These are phyloP conservation scores for Stramenopiles sp. DNA, from an alignment of 352 stramenopile genomes.

Conservation along the genomic window DNA sequence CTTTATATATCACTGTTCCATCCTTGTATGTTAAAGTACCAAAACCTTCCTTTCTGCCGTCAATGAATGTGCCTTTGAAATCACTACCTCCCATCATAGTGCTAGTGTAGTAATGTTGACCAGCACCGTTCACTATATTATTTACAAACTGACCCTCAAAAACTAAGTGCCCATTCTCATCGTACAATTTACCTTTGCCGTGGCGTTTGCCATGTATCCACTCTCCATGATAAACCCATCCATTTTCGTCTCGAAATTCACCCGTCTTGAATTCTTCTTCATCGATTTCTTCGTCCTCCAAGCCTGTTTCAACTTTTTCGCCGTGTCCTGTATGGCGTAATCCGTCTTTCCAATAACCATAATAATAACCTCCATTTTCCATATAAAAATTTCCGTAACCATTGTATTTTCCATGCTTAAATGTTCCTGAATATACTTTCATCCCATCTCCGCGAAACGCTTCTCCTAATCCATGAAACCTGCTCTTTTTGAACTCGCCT, in stretches of 20 bases:
- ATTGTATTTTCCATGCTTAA: not conserved
- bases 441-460: not conserved
- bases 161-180: not conserved
- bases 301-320: not conserved
- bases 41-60: not conserved
- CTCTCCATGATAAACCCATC: not conserved
- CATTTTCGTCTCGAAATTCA: not conserved
- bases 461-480: not conserved
- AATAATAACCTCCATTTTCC: not conserved
- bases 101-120: not conserved
- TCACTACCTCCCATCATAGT: not conserved
- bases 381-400: not conserved
- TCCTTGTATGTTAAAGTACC: not conserved
- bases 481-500: not conserved
- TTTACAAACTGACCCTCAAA: not conserved
- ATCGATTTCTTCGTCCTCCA: not conserved
- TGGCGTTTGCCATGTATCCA: not conserved
- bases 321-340: not conserved
- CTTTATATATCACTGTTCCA: not conserved
- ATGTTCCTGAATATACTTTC: not conserved
- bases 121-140: not conserved
- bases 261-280: not conserved
- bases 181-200: slow-evolving; percentile 3
- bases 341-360: not conserved
- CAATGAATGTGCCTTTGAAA: not conserved